Conservation (phyloP, 495 filamentous ascomycete species). For the Staphylotrichum tortipilum region DNA sequence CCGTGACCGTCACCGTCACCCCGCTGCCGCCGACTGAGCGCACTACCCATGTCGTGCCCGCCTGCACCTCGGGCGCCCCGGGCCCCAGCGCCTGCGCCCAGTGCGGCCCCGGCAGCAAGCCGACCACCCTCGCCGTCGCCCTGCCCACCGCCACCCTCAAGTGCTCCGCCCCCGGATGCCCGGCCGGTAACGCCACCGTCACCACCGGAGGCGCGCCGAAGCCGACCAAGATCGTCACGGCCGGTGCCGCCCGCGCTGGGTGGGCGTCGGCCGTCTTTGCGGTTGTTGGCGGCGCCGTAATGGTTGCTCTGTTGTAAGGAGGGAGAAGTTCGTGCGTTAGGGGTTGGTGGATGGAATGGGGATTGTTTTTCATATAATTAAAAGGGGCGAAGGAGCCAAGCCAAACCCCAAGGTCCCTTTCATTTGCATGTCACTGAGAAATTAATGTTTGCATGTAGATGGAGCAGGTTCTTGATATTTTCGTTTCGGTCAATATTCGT, state of each 20-base stretch:
- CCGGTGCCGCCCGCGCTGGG: not conserved
- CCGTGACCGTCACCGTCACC: not conserved
- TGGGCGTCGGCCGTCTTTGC: not conserved
- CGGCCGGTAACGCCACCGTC: not conserved
- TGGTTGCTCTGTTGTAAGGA: not conserved
- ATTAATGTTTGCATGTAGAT: too few species aligned
- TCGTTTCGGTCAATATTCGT: too few species aligned
- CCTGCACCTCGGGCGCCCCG: not conserved
- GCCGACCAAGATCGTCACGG: not conserved
- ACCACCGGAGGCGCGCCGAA: not conserved
- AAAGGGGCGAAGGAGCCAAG: too few species aligned
- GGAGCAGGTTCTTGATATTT: too few species aligned
- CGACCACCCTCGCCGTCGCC: not conserved
- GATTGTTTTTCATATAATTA: too few species aligned
- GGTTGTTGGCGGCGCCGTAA: not conserved
- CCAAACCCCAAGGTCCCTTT: too few species aligned
- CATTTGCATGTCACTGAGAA: too few species aligned
- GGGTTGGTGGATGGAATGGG: too few species aligned
- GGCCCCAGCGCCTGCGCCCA: not conserved
- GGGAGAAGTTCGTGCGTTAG: too few species aligned
- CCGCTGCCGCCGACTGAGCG: not conserved
- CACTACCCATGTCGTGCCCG: not conserved
- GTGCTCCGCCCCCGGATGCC: not conserved
- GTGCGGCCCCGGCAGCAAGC: not conserved
- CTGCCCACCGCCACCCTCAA: not conserved